phyloP scores from a whole-genome alignment of 495 filamentous ascomycete species.

The Xylaria scruposa region DNA sequence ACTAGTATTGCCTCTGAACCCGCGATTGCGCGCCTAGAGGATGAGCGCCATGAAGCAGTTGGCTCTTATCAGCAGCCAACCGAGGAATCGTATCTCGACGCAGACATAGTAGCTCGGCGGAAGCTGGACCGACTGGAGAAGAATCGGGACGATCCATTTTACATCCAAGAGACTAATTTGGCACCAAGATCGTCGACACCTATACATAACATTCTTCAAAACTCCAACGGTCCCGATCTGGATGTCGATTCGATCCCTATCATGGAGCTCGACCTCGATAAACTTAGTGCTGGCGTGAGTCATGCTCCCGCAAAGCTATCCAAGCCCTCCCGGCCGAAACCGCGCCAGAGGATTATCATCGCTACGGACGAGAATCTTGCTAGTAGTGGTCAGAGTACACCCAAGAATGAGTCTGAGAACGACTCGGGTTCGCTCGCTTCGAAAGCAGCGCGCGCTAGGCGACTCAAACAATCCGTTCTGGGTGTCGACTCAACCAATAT shows the following conservation, averaged over 20 bases:
- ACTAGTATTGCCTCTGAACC: conserved; percentile 54
- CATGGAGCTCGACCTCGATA: conserved; percentile 81
- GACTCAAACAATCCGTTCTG: conserved; percentile 63
- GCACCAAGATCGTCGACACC: conserved; percentile 64
- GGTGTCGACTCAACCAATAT: conserved; percentile 87
- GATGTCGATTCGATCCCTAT: conserved; percentile 96
- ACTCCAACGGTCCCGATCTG: conserved; percentile 72
- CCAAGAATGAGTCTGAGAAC: conserved; percentile 53
- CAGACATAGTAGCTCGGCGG: conserved; percentile 66
- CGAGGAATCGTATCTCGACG: conserved; percentile 66
- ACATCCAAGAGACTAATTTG: conserved; percentile 71
- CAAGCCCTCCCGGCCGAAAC: conserved; percentile 37
- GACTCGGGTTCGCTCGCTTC: conserved; percentile 45
- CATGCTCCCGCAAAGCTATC: conserved; percentile 26
- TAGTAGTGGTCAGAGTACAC: conserved; percentile 49
- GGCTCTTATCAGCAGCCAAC: conserved; percentile 68
- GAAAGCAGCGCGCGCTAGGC: conserved; percentile 44
- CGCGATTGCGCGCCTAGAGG: conserved; percentile 59
- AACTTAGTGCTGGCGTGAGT: conserved; percentile 42
- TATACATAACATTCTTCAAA: conserved; percentile 72
- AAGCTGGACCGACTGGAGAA: conserved; percentile 74
- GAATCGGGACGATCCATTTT: conserved; percentile 93
- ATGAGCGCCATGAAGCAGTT: conserved; percentile 48
- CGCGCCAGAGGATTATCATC: conserved; percentile 62
- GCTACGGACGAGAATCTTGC: conserved; percentile 65